Evolutionary conservation across 352 stramenopile genomes (phyloP), one percentile per base, ranked within the genome.

Genomic region (Pythium grandisporangium): DNA sequence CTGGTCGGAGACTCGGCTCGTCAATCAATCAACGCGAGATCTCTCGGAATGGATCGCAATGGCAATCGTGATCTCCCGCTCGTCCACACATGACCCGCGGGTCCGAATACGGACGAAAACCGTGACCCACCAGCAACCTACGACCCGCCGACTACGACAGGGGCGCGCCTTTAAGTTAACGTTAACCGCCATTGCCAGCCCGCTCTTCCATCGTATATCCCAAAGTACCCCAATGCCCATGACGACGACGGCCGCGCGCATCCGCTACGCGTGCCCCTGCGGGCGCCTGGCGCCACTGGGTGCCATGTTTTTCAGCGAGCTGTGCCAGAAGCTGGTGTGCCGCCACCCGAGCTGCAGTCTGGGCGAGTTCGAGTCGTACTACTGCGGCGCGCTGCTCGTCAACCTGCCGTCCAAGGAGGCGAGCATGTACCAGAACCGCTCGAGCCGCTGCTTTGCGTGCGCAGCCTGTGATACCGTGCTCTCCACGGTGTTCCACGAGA

Each of bases 351-450:
- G 50, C 37, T 93, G 79, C 58, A 86, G 70, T 37, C 53, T 91
- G 19, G 67, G 93, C 43, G 82, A 94, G 58, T 92, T 94, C 42
- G 79, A 94, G 61, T 81, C 77, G 11, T 94, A 89, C 58, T 94
- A 93, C 61, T 94, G 82, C 54, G 63, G 74, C 23, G 80, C 82
- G 23, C 58, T 87, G 54, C 61, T 93, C 35, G 73, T 90, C 30
- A 94, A 94, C 53, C 51, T 94, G 61, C 74, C 82, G 22, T 93
- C 82, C 11, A 93, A 92, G 39, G 82, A 94, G 45, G 82, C 82
- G 17, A 74, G 56, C 40, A 66, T 82, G 58, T 93, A 90, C 61
- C 81, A 93, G 73, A 91, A 93, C 57, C 77, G 82, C 48, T 92
- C 77, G 37, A 86, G 72, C 22, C 74, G 79, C 30, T 86, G 70